phyloP scores from a whole-genome alignment of 2,329 filamentous ascomycete genomes.

The Simplicillium sp. region DNA sequence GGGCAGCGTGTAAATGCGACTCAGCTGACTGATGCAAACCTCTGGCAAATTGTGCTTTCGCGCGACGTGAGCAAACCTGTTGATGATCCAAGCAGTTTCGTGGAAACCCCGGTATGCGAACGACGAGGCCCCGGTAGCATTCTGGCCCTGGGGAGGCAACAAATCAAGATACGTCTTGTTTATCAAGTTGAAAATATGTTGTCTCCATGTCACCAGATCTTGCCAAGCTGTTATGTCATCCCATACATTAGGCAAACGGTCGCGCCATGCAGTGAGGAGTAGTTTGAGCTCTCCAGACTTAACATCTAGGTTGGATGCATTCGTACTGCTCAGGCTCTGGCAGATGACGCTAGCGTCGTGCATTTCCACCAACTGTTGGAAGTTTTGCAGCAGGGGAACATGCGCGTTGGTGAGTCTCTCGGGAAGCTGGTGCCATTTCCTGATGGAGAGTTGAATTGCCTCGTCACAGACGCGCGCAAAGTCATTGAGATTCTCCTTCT shows the following conservation, averaged over 20 bases:
- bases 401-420: slow-evolving; percentile 89
- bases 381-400: slow-evolving; percentile 89
- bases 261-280: slow-evolving; percentile 87
- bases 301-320: slow-evolving; percentile 72
- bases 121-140: slow-evolving; percentile 72
- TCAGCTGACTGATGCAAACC: slow-evolving; percentile 94
- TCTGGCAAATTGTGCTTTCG: slow-evolving; percentile 94
- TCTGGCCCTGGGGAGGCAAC: slow-evolving; percentile 69
- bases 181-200: slow-evolving; percentile 97
- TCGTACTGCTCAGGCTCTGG: slow-evolving; percentile 79
- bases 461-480: slow-evolving; percentile 92
- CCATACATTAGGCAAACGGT: slow-evolving; percentile 94
- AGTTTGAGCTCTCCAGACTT: slow-evolving; percentile 96
- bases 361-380: slow-evolving; percentile 93
- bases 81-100: slow-evolving; percentile 99
- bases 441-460: slow-evolving; percentile 90
- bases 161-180: slow-evolving; percentile 87
- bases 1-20: slow-evolving; percentile 94
- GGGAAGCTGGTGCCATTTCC: slow-evolving; percentile 98
- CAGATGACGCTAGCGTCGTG: slow-evolving; percentile 98
- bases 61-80: slow-evolving; percentile 94
- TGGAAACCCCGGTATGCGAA: slow-evolving; percentile 97
- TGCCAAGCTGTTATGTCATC: slow-evolving; percentile 99
- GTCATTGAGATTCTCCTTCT: slow-evolving; percentile 68
- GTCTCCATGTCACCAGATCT: slow-evolving; percentile 97